Conservation (phyloP, 2,329 filamentous ascomycete species). For the Pseudocercospora pini-densiflorae region DNA sequence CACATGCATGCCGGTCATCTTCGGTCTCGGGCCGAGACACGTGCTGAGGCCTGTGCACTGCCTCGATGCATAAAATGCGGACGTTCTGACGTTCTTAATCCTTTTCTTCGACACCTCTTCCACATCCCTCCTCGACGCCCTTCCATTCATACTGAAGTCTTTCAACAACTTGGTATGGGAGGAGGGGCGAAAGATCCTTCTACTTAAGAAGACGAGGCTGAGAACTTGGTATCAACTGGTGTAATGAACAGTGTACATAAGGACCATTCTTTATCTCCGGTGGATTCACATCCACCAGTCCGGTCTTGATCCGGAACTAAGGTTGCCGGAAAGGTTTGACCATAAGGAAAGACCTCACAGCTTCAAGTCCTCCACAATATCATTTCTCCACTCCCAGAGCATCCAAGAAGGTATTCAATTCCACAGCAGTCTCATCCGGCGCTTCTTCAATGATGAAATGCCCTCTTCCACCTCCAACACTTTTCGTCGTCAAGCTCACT, state of each 20-base stretch:
- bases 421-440: constrained; percentile 5
- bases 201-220: not conserved
- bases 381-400: not conserved
- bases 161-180: not conserved
- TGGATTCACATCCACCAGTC: too few species aligned
- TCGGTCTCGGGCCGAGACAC: not conserved
- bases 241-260: too few species aligned
- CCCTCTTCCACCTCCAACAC: constrained; percentile 8
- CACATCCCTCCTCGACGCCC: not conserved
- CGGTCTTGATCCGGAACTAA: too few species aligned
- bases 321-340: too few species aligned
- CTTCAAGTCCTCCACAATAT: too few species aligned
- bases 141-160: not conserved
- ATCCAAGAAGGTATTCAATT: not conserved
- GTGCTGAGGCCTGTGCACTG: not conserved
- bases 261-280: too few species aligned
- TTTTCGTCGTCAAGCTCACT: constrained; percentile 2
- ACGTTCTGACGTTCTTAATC: not conserved
- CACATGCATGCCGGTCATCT: not conserved
- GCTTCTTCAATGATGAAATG: constrained; percentile 14
- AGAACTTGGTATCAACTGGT: too few species aligned
- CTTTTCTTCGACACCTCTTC: not conserved
- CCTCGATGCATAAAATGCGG: not conserved
- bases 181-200: not conserved
- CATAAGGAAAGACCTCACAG: too few species aligned